Base-by-base conservation (phyloP, 1,284 basidiomycete species). In the Irpex sp. region DNA sequence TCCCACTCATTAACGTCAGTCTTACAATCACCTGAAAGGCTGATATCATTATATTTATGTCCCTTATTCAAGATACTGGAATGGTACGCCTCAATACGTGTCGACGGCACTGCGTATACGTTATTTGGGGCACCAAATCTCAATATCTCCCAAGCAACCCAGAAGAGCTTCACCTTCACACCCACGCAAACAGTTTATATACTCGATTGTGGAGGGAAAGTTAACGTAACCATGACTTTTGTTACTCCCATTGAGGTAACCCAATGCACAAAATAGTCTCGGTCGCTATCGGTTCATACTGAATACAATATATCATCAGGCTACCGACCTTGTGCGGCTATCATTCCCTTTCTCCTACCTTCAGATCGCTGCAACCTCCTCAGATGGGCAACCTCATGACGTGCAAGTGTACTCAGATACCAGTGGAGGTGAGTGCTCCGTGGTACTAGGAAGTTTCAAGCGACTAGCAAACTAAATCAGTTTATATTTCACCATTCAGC, bases 361-460 rank as follows among this genome's bases (percentile, higher is more conserved):
- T 26, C 59, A 62, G 43, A 54, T 73, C 43, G 66, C 66, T n/a
- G 71, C 68, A 6, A 36, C 54, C 8, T 68, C 73, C 1, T 68
- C 61, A 6, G 72, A 73, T 61, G 68, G 67, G 21, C 26, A 58
- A 8, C 17, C 67, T 56, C 73, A 73, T 61, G 43, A 39, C 53
- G 67, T 75, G 36, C 59, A 69, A 59, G 54, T 69, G 31, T 71
- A 74, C 67, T 67, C 70, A 56, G 69, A 76, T 65, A 66, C 76
- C 49, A 67, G 60, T 61, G 72, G 54, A 58, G 68, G 67, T 72
- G 26, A 19, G 19, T 53, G 11, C 50, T 53, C 50, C 21, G 19
- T 19, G 50, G 50, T 19, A 53, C 21, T 33, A 33, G 50, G 11
- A 15, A 11, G 21, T 26, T 19, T 19, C 11, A 19, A 15, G n/a